Conservation (phyloP, 768 basidiomycete species). For the Suillus alpinus region DNA sequence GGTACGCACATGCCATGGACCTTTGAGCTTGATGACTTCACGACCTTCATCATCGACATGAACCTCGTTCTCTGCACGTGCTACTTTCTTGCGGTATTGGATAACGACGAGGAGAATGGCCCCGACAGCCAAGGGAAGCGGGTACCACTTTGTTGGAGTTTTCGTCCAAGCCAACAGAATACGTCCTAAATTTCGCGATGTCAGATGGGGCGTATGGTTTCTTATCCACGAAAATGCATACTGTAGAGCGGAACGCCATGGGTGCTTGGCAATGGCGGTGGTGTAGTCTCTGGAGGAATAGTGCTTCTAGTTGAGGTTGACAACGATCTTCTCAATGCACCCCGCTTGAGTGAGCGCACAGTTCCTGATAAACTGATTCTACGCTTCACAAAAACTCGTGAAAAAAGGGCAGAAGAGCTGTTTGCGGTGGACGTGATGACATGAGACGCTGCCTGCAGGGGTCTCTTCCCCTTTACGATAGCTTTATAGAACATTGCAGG, state of each 20-base stretch:
- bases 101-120: slow-evolving; percentile 81
- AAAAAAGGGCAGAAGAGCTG: slow-evolving; percentile 30
- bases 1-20: slow-evolving; percentile 84
- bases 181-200: slow-evolving; percentile 41
- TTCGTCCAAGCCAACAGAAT: slow-evolving; percentile 76
- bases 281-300: slow-evolving; percentile 43
- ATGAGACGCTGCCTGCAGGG: slow-evolving; percentile 53
- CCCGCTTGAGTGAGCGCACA: slow-evolving; percentile 25
- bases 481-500: slow-evolving; percentile 30
- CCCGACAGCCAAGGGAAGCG: slow-evolving; percentile 86
- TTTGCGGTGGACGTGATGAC: slow-evolving; percentile 30
- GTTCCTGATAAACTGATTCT: slow-evolving; percentile 31
- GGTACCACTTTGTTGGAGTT: slow-evolving; percentile 95
- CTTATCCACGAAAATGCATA: slow-evolving; percentile 6
- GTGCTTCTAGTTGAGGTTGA: slow-evolving; percentile 23
- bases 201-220: not conserved
- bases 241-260: slow-evolving; percentile 50
- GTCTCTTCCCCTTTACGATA: slow-evolving; percentile 45
- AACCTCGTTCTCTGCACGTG: slow-evolving; percentile 55
- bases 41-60: slow-evolving; percentile 81
- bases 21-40: slow-evolving; percentile 76
- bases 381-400: slow-evolving; percentile 30
- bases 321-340: slow-evolving; percentile 24
- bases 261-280: slow-evolving; percentile 39
- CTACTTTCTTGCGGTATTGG: slow-evolving; percentile 64